phyloP scores from a whole-genome alignment of 768 basidiomycete species.

The Lactifluus subvellereus region DNA sequence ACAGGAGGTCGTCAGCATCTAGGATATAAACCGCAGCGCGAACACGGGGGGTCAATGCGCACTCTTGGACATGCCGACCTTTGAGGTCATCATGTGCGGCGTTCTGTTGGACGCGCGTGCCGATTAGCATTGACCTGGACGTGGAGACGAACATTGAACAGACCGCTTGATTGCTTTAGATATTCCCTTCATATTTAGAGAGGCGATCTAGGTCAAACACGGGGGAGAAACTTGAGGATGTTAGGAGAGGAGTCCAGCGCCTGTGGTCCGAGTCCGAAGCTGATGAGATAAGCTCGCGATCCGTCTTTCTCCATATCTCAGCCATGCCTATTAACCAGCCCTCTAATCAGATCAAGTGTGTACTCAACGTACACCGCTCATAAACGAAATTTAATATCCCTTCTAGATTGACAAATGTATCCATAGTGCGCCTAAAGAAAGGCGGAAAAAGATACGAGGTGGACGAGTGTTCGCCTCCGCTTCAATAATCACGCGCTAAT shows the following conservation, averaged over 20 bases:
- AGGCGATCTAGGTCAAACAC: background rate
- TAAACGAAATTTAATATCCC: background rate
- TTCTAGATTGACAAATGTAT: constrained; percentile 89
- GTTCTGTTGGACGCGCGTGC: constrained; percentile 47
- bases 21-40: background rate
- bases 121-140: background rate
- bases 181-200: constrained; percentile 57
- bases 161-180: constrained; percentile 75
- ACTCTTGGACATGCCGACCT: constrained; percentile 94
- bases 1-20: background rate
- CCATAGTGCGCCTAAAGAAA: constrained; percentile 92
- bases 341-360: constrained; percentile 58
- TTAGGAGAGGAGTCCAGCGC: background rate
- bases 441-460: constrained; percentile 98
- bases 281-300: constrained; percentile 7
- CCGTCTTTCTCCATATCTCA: background rate
- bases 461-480: constrained; percentile 23
- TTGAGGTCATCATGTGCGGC: constrained; percentile 82
- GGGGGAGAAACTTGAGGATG: background rate
- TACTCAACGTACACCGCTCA: background rate
- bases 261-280: too few relatives aligned
- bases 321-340: constrained; percentile 67
- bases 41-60: constrained; percentile 20
- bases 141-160: constrained; percentile 15
- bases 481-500: background rate